Conservation (phyloP, 2,329 filamentous ascomycete genomes). For the Phialophora tarda region DNA sequence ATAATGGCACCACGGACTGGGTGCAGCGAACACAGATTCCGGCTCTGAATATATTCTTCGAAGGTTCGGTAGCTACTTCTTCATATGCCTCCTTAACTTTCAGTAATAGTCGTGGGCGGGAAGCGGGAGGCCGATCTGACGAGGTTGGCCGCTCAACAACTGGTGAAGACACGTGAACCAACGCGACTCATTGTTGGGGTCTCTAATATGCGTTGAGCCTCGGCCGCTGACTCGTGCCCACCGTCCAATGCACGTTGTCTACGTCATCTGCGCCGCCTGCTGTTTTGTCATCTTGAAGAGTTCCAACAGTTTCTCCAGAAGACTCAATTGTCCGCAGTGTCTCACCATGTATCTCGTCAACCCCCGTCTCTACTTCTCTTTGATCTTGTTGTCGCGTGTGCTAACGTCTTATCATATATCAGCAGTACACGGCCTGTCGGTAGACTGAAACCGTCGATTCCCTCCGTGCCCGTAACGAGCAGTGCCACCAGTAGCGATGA, state of each 20-base stretch:
- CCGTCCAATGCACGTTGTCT: not conserved
- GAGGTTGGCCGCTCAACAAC: too few relatives aligned
- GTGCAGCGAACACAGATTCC: not conserved
- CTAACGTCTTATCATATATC: not conserved
- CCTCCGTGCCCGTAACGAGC: not conserved
- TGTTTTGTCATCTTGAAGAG: constrained; percentile 4
- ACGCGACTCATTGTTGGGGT: not conserved
- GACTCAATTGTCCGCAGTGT: not conserved
- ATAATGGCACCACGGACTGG: not conserved
- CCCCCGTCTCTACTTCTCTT: not conserved
- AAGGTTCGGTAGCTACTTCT: not conserved
- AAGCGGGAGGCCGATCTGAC: too few relatives aligned
- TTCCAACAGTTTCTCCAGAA: not conserved
- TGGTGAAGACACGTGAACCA: too few relatives aligned
- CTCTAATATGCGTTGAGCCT: not conserved
- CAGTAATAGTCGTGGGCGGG: not conserved
- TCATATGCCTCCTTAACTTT: not conserved
- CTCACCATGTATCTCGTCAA: not conserved
- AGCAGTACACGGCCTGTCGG: not conserved
- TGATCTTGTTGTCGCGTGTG: not conserved
- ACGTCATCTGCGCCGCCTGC: constrained; percentile 2
- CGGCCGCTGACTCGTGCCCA: not conserved
- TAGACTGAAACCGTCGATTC: not conserved
- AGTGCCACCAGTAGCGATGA: constrained; percentile 44
- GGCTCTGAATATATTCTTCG: not conserved